A percentile compares a stretch with the other conserved stretches of the same genome.
phyloP scores from a whole-genome alignment of 2,329 filamentous ascomycete genomes.

The Drechslerella coelobrocha region DNA sequence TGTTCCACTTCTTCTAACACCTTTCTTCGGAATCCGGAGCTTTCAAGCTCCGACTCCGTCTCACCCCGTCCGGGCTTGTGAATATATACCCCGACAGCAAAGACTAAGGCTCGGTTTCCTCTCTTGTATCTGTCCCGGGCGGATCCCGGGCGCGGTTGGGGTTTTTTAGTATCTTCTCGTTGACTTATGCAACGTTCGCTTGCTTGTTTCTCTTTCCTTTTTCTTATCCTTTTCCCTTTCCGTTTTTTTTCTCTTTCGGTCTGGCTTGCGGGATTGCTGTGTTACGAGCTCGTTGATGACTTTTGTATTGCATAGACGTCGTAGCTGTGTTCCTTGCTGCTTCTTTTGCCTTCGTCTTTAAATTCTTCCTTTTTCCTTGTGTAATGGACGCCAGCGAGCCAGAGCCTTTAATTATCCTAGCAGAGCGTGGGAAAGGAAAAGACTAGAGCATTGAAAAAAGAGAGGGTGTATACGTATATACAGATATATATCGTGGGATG shows the following conservation, averaged over 20 bases:
- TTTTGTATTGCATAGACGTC: not conserved
- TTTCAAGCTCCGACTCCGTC: not conserved
- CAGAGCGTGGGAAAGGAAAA: too few species aligned
- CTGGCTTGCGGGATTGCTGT: not conserved
- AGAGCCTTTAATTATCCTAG: too few species aligned
- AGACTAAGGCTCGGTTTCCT: not conserved
- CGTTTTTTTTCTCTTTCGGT: not conserved
- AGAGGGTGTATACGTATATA: too few species aligned
- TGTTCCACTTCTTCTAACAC: not conserved
- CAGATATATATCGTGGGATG: too few species aligned
- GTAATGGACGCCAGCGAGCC: too few species aligned
- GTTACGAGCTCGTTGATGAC: not conserved
- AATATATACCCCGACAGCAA: too few species aligned
- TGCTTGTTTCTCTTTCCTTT: not conserved
- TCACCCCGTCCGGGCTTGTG: too few species aligned
- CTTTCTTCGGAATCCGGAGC: conserved; percentile 1
- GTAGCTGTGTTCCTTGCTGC: too few species aligned
- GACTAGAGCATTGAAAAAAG: too few species aligned
- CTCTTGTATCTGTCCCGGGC: too few species aligned
- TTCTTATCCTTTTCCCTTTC: not conserved
- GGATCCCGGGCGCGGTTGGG: too few species aligned
- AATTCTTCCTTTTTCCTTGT: not conserved
- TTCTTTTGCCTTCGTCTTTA: not conserved
- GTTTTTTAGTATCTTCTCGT: not conserved
- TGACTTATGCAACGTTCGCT: not conserved